phyloP scores from a whole-genome alignment of 192 early-diverging fungal species.

The Rhizophagus sp. region DNA sequence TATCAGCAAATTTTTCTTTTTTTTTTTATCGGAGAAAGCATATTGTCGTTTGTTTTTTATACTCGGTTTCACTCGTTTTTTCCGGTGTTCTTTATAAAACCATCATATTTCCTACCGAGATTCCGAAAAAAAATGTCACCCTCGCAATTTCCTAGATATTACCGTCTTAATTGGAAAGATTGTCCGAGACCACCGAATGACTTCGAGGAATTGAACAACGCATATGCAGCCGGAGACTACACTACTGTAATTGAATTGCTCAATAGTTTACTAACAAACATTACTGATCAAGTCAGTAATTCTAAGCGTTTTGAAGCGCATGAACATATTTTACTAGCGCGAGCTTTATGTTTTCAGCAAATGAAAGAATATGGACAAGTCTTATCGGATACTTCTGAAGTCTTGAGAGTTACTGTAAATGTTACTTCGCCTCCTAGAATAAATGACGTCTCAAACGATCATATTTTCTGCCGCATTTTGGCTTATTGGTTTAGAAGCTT shows the following conservation, averaged over 20 bases:
- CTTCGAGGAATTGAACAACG: conserved; percentile 6
- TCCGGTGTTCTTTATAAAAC: background rate
- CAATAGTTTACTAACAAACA: too few relatives aligned
- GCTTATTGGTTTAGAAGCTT: conserved; percentile 26
- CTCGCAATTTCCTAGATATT: background rate
- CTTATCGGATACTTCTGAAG: background rate
- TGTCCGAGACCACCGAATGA: background rate
- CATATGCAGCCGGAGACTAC: conserved; percentile 22
- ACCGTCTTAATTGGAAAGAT: background rate
- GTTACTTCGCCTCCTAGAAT: background rate
- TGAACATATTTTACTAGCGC: conserved; percentile 12
- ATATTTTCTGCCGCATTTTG: background rate
- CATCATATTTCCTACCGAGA: background rate
- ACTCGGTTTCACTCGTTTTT: background rate
- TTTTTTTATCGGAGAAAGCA: background rate
- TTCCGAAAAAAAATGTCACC: background rate
- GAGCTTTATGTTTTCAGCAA: conserved; percentile 28
- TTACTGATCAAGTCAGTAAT: background rate
- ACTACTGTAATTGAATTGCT: conserved; percentile 18
- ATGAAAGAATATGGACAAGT: background rate
- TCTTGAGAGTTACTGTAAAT: background rate
- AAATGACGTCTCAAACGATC: background rate
- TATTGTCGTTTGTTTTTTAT: background rate
- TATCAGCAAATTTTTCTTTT: background rate
- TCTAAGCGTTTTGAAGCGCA: background rate